These are phyloP conservation scores for Diaporthe longicolla DNA, from an alignment of 2,329 filamentous ascomycete genomes.

Conservation along the genomic window DNA sequence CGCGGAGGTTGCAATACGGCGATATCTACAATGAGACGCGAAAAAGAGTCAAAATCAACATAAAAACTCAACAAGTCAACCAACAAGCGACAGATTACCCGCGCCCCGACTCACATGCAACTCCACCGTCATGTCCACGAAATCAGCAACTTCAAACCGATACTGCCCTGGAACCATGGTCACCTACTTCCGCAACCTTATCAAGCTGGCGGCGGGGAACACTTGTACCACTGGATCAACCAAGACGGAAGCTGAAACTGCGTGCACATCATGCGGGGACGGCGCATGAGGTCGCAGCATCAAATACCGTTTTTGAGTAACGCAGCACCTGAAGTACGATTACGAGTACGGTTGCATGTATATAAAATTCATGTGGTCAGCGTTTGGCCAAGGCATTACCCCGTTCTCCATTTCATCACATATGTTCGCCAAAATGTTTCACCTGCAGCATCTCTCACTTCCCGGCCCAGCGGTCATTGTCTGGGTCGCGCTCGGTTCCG, in stretches of 20 bases:
- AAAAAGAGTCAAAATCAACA: not conserved
- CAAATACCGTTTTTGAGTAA: not conserved
- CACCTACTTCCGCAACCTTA: constrained; percentile 9
- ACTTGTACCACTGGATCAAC: not conserved
- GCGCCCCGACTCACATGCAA: not conserved
- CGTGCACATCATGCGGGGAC: constrained; percentile 1
- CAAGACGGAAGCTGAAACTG: not conserved
- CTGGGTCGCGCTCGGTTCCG: not conserved
- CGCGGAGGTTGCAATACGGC: too few relatives aligned
- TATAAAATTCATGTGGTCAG: not conserved
- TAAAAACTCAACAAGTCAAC: not conserved
- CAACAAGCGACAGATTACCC: not conserved
- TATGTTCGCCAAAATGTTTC: not conserved
- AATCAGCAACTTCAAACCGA: not conserved
- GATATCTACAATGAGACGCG: too few relatives aligned
- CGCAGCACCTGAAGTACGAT: not conserved
- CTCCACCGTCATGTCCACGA: not conserved
- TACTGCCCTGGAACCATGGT: constrained; percentile 1
- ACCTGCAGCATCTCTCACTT: not conserved
- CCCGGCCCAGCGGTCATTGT: not conserved
- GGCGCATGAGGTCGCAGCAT: not conserved
- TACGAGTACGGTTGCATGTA: constrained; percentile 8
- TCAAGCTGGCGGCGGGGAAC: not conserved
- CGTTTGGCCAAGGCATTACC: not conserved
- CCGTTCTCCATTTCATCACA: not conserved